Conservation (phyloP, 768 basidiomycete species). For the Lepiota venenata region DNA sequence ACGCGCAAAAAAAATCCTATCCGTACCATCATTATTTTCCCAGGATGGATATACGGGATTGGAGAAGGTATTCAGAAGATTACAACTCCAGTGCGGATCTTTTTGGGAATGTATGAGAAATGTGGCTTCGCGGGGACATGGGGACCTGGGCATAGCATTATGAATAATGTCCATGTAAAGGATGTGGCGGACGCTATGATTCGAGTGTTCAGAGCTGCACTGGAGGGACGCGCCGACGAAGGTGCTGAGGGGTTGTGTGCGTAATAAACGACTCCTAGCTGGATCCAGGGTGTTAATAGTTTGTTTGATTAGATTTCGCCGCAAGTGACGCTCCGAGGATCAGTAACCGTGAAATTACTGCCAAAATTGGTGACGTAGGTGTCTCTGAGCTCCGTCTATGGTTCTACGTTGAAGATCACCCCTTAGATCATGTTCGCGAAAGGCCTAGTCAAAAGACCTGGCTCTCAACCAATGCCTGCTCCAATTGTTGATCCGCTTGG, state of each 20-base stretch:
- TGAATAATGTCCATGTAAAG: conserved; percentile 37
- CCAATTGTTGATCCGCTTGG: conserved; percentile 32
- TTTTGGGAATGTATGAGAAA: conserved; percentile 27
- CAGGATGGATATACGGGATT: conserved; percentile 40
- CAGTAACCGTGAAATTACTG: conserved; percentile 27
- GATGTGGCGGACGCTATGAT: conserved; percentile 33
- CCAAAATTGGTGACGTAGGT: conserved; percentile 34
- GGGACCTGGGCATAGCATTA: conserved; percentile 35
- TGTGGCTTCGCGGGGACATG: conserved; percentile 36
- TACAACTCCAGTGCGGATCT: conserved; percentile 34
- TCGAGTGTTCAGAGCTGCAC: conserved; percentile 34
- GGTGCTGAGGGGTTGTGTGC: conserved; percentile 39
- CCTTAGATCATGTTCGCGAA: conserved; percentile 30
- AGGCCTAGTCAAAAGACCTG: conserved; percentile 28
- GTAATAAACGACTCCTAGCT: conserved; percentile 7
- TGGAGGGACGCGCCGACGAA: conserved; percentile 38
- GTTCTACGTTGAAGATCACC: background rate
- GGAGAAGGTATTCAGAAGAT: conserved; percentile 40
- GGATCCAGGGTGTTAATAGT: conserved; percentile 1
- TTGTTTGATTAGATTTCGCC: conserved; percentile 29
- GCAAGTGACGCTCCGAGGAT: conserved; percentile 25
- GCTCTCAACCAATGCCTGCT: conserved; percentile 27
- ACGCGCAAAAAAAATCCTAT: conserved; percentile 35
- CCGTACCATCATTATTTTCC: conserved; percentile 40
- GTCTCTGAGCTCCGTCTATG: too few species aligned